A percentile compares a stretch with the other conserved stretches of the same genome.
Evolutionary conservation across 1,284 basidiomycete species (phyloP).

Genomic region (Caloboletus firmus): DNA sequence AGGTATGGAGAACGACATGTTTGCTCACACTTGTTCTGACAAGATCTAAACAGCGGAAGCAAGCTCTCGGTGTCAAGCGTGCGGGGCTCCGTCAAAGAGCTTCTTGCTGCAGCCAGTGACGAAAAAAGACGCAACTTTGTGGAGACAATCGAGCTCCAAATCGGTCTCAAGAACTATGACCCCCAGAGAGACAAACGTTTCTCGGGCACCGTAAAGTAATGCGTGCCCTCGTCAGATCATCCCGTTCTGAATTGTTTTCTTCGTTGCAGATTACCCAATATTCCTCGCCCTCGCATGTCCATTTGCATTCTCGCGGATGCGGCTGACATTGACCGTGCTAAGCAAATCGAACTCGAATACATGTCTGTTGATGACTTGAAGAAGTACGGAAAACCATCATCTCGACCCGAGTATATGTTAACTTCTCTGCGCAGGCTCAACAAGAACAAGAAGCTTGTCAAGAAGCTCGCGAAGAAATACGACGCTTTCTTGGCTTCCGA

Average conservation of each 20-base stretch:
- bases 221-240: background rate
- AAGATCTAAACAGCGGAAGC: slow-evolving; percentile 27
- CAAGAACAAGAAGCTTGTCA: slow-evolving; percentile 99
- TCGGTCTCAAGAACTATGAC: slow-evolving; percentile 98
- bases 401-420: background rate
- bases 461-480: slow-evolving; percentile 99
- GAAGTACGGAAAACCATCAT: slow-evolving; percentile 62
- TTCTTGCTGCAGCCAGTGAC: slow-evolving; percentile 74
- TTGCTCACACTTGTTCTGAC: slow-evolving; percentile 7
- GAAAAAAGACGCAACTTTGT: slow-evolving; percentile 89
- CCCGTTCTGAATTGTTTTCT: background rate
- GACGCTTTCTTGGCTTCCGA: slow-evolving; percentile 99
- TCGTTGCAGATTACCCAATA: slow-evolving; percentile 78
- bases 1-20: slow-evolving; percentile 18
- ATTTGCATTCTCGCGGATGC: slow-evolving; percentile 99
- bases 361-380: slow-evolving; percentile 99
- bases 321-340: slow-evolving; percentile 97
- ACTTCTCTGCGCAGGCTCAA: slow-evolving; percentile 64
- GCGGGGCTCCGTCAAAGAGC: slow-evolving; percentile 91
- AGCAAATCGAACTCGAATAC: slow-evolving; percentile 96
- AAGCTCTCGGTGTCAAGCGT: slow-evolving; percentile 99
- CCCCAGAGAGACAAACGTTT: slow-evolving; percentile 95
- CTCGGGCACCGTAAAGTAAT: slow-evolving; percentile 93
- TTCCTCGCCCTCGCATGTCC: slow-evolving; percentile 98
- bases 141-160: slow-evolving; percentile 94